Evolutionary conservation across 2,329 filamentous ascomycete genomes (phyloP).

Genomic region (Paecilomyces fulvus): DNA sequence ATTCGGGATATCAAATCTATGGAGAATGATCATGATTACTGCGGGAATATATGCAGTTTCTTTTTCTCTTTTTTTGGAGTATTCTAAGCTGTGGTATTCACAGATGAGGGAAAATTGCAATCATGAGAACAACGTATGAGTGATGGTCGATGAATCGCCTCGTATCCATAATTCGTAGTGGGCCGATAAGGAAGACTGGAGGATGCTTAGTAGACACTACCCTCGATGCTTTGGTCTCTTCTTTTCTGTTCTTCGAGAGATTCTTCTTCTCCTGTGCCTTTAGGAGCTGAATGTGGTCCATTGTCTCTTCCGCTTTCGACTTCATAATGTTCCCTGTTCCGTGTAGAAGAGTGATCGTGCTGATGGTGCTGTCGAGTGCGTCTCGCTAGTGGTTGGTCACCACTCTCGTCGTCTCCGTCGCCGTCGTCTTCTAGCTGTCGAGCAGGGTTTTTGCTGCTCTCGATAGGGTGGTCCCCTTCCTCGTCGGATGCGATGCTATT

Average conservation of each 20-base stretch:
- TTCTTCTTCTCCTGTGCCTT: slow-evolving; percentile 13
- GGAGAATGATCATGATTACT: too few species aligned
- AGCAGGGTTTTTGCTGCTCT: slow-evolving; percentile 4
- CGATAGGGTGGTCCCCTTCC: slow-evolving; percentile 18
- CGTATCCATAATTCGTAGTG: neutral
- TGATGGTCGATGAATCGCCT: neutral
- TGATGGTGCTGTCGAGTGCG: slow-evolving; percentile 14
- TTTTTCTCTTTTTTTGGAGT: too few species aligned
- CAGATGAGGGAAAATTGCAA: too few species aligned
- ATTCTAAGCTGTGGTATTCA: too few species aligned
- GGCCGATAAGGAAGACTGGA: neutral
- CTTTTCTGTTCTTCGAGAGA: slow-evolving; percentile 2
- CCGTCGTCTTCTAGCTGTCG: slow-evolving; percentile 17
- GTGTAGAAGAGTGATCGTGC: slow-evolving; percentile 6
- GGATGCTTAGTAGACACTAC: neutral
- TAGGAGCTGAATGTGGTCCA: slow-evolving; percentile 11
- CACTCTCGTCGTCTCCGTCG: slow-evolving; percentile 30
- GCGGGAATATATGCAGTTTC: too few species aligned
- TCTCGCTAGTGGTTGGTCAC: slow-evolving; percentile 15
- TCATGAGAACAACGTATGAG: too few species aligned
- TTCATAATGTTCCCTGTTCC: slow-evolving; percentile 1
- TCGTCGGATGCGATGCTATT: slow-evolving; percentile 31
- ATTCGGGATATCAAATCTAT: too few species aligned
- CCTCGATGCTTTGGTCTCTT: neutral
- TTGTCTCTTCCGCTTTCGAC: slow-evolving; percentile 19